Conservation (phyloP, 768 basidiomycete genomes). For the Leccinum sublutescens region DNA sequence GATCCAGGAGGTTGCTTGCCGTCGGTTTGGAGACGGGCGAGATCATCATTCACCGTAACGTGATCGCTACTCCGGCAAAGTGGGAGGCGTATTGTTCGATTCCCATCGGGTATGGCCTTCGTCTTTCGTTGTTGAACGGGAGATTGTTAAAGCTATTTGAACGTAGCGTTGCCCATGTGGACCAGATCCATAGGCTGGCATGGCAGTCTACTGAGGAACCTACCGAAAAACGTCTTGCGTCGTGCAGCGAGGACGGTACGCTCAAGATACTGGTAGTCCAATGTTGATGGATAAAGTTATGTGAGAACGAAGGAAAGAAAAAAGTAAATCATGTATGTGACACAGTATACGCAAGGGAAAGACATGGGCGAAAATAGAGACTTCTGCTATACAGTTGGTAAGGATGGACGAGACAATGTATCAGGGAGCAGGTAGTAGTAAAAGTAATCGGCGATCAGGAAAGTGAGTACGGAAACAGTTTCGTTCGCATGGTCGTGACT, state of each 20-base stretch:
- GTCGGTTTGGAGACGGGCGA: slow-evolving; percentile 84
- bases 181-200: slow-evolving; percentile 76
- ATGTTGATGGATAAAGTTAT: slow-evolving; percentile 46
- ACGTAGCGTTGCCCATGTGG: slow-evolving; percentile 68
- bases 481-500: slow-evolving; percentile 31
- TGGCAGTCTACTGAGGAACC: slow-evolving; percentile 58
- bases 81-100: slow-evolving; percentile 52
- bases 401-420: slow-evolving; percentile 34
- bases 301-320: slow-evolving; percentile 11
- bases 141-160: not conserved
- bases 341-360: slow-evolving; percentile 25
- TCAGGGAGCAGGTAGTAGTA: slow-evolving; percentile 32
- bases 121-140: not conserved
- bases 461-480: slow-evolving; percentile 63
- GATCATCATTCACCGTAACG: slow-evolving; percentile 59
- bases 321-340: slow-evolving; percentile 20
- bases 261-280: slow-evolving; percentile 72
- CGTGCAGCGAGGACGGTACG: slow-evolving; percentile 92
- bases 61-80: slow-evolving; percentile 26
- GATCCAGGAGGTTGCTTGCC: slow-evolving; percentile 59
- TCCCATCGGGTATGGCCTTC: slow-evolving; percentile 46
- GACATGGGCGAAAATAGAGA: slow-evolving; percentile 20
- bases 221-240: slow-evolving; percentile 60
- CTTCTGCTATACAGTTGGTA: slow-evolving; percentile 68
- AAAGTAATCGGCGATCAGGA: slow-evolving; percentile 30